Percentiles rank a stretch among this genome's conserved stretches.
These are phyloP conservation scores for Podospora australis DNA, from an alignment of 495 filamentous ascomycete genomes.

Conservation along the genomic window DNA sequence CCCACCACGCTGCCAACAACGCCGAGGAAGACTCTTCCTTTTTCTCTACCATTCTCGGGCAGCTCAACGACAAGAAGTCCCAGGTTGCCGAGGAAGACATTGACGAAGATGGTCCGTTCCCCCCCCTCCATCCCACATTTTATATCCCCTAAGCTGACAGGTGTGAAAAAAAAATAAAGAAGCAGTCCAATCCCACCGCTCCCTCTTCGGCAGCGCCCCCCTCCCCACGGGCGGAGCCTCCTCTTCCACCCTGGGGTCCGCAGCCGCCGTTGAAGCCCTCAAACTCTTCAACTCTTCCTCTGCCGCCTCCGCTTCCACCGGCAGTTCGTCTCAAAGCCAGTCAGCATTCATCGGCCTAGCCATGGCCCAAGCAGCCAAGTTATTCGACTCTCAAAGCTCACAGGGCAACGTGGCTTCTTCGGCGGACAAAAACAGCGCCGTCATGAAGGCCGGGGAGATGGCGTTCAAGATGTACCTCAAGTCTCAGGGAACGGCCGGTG, in stretches of 20 bases:
- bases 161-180: slow-evolving; percentile 17
- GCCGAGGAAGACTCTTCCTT: slow-evolving; percentile 43
- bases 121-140: neutral
- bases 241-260: slow-evolving; percentile 45
- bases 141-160: neutral
- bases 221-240: slow-evolving; percentile 22
- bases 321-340: slow-evolving; percentile 31
- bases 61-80: slow-evolving; percentile 44
- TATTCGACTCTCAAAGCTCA: slow-evolving; percentile 44
- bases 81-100: slow-evolving; percentile 46
- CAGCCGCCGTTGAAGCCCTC: slow-evolving; percentile 62
- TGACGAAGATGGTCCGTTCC: slow-evolving; percentile 48
- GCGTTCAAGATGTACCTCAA: slow-evolving; percentile 52
- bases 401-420: slow-evolving; percentile 39
- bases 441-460: slow-evolving; percentile 49
- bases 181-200: slow-evolving; percentile 50
- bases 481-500: too few relatives aligned
- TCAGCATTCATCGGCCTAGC: slow-evolving; percentile 49
- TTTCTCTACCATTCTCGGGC: slow-evolving; percentile 46
- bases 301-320: slow-evolving; percentile 13
- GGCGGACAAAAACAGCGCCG: slow-evolving; percentile 44
- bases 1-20: slow-evolving; percentile 45
- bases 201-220: slow-evolving; percentile 8
- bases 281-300: slow-evolving; percentile 51
- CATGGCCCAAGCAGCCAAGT: slow-evolving; percentile 47